These are phyloP conservation scores for Musa beccarii DNA, from an alignment of 176 grass and related monocot genomes.

Conservation along the genomic window DNA sequence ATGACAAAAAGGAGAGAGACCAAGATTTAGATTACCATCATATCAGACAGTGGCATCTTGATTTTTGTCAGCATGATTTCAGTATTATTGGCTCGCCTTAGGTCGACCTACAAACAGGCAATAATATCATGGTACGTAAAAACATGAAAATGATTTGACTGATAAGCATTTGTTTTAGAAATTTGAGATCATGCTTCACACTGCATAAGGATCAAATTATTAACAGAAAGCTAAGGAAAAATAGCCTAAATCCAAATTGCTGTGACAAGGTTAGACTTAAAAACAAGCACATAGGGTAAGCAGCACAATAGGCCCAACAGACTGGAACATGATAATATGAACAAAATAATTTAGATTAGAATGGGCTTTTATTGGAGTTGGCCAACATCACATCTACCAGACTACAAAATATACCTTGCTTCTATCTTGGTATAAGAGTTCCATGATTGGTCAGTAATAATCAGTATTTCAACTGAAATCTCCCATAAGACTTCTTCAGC, in stretches of 20 bases:
- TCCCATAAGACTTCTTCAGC: not conserved
- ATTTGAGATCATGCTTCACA: not conserved
- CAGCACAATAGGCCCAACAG: not conserved
- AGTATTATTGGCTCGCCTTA: constrained; percentile 87
- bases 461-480: not conserved
- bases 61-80: constrained; percentile 99
- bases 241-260: not conserved
- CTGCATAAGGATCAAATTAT: not conserved
- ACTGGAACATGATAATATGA: not conserved
- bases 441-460: not conserved
- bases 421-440: not conserved
- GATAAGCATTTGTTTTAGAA: not conserved
- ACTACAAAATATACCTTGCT: not conserved
- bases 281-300: not conserved
- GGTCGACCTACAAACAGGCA: constrained; percentile 48
- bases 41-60: constrained; percentile 91
- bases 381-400: not conserved
- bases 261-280: not conserved
- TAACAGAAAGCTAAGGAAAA: not conserved
- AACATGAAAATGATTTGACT: not conserved
- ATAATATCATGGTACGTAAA: too few relatives aligned
- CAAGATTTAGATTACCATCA: constrained; percentile 53
- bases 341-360: not conserved
- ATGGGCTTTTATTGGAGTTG: too few relatives aligned
- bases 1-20: not conserved